phyloP scores from a whole-genome alignment of 768 basidiomycete genomes.

The Coprinopsis marcescibilis region DNA sequence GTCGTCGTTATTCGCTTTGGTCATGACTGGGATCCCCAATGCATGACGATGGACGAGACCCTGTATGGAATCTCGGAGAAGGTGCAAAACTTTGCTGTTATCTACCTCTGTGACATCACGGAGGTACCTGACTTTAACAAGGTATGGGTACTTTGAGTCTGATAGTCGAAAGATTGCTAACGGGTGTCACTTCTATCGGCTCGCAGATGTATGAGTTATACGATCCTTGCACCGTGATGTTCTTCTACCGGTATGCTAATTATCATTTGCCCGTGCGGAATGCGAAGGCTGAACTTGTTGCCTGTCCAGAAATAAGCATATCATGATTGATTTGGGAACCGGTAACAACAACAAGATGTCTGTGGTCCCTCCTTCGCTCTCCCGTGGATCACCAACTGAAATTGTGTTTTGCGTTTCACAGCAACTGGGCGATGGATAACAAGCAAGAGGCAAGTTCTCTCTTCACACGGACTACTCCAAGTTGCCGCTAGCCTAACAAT shows the following conservation, averaged over 20 bases:
- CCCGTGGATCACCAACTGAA: slow-evolving; percentile 9
- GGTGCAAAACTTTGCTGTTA: slow-evolving; percentile 97
- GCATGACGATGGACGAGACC: slow-evolving; percentile 99
- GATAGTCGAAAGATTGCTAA: too few species aligned
- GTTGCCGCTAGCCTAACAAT: neutral
- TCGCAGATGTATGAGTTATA: slow-evolving; percentile 99
- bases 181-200: too few species aligned
- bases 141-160: slow-evolving; percentile 36
- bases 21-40: slow-evolving; percentile 88
- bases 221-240: slow-evolving; percentile 96
- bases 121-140: slow-evolving; percentile 99
- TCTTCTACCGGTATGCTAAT: slow-evolving; percentile 85
- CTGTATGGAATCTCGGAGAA: slow-evolving; percentile 89
- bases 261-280: neutral
- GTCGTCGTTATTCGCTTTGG: slow-evolving; percentile 94
- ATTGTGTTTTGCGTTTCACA: slow-evolving; percentile 23
- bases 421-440: slow-evolving; percentile 99
- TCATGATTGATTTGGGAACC: slow-evolving; percentile 99
- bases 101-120: slow-evolving; percentile 92
- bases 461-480: neutral
- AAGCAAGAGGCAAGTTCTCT: slow-evolving; percentile 79
- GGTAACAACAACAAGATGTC: slow-evolving; percentile 99
- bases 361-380: slow-evolving; percentile 23
- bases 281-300: neutral
- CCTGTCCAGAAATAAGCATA: slow-evolving; percentile 82